phyloP scores from a whole-genome alignment of 2,329 filamentous ascomycete species.

The Thermochaetoides dissita region DNA sequence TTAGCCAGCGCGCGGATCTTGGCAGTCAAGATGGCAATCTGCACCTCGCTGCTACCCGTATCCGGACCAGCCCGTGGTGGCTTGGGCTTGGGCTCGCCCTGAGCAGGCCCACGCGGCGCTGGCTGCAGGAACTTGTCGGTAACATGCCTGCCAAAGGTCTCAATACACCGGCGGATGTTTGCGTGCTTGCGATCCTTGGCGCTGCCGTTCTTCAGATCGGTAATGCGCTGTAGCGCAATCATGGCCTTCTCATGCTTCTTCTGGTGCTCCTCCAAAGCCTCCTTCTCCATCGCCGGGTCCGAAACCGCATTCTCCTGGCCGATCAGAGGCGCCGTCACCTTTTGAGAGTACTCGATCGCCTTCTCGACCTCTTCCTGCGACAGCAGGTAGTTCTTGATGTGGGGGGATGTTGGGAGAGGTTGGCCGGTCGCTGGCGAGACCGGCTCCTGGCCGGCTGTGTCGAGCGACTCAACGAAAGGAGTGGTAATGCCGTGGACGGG shows the following conservation, averaged over 20 bases:
- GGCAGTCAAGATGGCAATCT: constrained; percentile 84
- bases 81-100: constrained; percentile 26
- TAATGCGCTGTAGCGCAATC: constrained; percentile 67
- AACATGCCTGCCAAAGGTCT: constrained; percentile 79
- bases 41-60: constrained; percentile 93
- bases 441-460: constrained; percentile 41
- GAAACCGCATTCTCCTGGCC: constrained; percentile 19
- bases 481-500: constrained; percentile 68
- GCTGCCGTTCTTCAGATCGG: constrained; percentile 61
- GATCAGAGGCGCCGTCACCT: constrained; percentile 46
- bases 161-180: constrained; percentile 73
- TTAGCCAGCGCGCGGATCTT: constrained; percentile 77
- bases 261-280: constrained; percentile 30
- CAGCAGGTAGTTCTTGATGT: constrained; percentile 64
- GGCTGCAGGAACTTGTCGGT: constrained; percentile 53
- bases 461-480: constrained; percentile 71
- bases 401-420: constrained; percentile 35
- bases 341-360: constrained; percentile 53
- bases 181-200: constrained; percentile 65
- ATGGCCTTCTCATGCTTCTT: constrained; percentile 52
- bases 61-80: constrained; percentile 64
- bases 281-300: constrained; percentile 26
- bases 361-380: constrained; percentile 50
- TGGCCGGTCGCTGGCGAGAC: constrained; percentile 24
- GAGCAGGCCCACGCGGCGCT: constrained; percentile 32